A percentile compares a stretch with the other conserved stretches of the same genome.
Evolutionary conservation across 2,329 filamentous ascomycete species (phyloP).

Genomic region (Arthrobotrys entomopaga): DNA sequence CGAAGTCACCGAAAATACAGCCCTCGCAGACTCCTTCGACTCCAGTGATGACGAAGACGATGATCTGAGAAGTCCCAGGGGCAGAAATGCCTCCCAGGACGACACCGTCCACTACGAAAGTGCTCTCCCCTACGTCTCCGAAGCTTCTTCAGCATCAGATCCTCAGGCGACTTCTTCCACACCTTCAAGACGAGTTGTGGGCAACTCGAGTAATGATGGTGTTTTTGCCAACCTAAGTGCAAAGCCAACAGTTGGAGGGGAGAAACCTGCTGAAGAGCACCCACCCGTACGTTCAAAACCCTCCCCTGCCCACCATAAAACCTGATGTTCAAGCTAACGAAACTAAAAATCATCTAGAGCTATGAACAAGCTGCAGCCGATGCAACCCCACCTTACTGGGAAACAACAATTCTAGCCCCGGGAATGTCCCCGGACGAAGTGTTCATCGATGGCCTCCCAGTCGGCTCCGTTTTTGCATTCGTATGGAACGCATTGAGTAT

Average conservation of each 20-base stretch:
- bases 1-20: conserved; percentile 66
- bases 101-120: conserved; percentile 55
- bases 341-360: conserved; percentile 69
- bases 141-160: conserved; percentile 55
- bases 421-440: conserved; percentile 93
- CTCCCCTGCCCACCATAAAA: background rate
- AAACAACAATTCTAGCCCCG: conserved; percentile 95
- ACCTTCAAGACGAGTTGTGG: conserved; percentile 72
- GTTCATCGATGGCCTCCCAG: conserved; percentile 94
- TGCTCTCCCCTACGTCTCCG: conserved; percentile 51
- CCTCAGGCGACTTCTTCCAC: conserved; percentile 60
- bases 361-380: conserved; percentile 99
- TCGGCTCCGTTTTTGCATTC: conserved; percentile 86
- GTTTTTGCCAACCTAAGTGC: conserved; percentile 96
- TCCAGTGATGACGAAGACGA: conserved; percentile 79
- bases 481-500: conserved; percentile 87
- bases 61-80: conserved; percentile 85
- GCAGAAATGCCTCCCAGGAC: conserved; percentile 65
- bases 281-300: conserved; percentile 77
- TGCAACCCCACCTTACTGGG: conserved; percentile 96
- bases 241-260: conserved; percentile 79
- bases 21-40: conserved; percentile 93
- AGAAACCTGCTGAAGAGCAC: conserved; percentile 83
- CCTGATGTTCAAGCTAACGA: background rate
- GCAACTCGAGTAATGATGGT: conserved; percentile 84